These are phyloP conservation scores for Mercurialis annua DNA, from an alignment of 345 rosid genomes.

Conservation along the genomic window DNA sequence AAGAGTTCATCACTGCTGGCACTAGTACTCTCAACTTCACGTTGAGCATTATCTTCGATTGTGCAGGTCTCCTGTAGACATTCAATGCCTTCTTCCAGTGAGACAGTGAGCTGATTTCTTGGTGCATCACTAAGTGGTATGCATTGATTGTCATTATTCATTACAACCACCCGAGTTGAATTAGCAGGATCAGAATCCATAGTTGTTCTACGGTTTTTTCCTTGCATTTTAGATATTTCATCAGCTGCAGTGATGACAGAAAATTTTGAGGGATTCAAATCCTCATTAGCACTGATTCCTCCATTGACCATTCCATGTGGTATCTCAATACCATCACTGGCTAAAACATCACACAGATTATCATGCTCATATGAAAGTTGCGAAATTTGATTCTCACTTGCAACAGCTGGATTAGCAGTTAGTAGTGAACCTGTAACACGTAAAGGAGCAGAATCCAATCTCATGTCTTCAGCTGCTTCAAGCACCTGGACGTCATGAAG, in stretches of 20 bases:
- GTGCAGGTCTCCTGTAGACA: constrained; percentile 6
- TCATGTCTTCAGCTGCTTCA: constrained; percentile 28
- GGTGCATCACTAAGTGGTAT: constrained; percentile 6
- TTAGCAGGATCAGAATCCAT: constrained; percentile 15
- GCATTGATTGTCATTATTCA: constrained; percentile 17
- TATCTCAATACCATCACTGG: constrained; percentile 19
- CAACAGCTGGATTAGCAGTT: constrained; percentile 21
- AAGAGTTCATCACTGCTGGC: not conserved
- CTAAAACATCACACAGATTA: not conserved
- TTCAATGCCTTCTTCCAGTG: constrained; percentile 5
- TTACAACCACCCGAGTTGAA: constrained; percentile 2
- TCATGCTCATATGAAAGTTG: constrained; percentile 13
- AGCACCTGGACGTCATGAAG: constrained; percentile 34
- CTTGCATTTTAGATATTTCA: constrained; percentile 13
- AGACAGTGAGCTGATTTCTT: constrained; percentile 9
- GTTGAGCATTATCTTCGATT: constrained; percentile 16
- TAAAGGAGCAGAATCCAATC: constrained; percentile 30
- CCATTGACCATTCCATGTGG: constrained; percentile 21
- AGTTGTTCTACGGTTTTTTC: not conserved
- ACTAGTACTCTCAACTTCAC: constrained; percentile 4
- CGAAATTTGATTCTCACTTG: constrained; percentile 22
- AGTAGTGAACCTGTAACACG: constrained; percentile 25
- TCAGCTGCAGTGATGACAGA: constrained; percentile 6
- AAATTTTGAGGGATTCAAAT: constrained; percentile 9
- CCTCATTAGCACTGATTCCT: constrained; percentile 21